phyloP scores from a whole-genome alignment of 352 stramenopile genomes.

The Phytophthora fragariae region DNA sequence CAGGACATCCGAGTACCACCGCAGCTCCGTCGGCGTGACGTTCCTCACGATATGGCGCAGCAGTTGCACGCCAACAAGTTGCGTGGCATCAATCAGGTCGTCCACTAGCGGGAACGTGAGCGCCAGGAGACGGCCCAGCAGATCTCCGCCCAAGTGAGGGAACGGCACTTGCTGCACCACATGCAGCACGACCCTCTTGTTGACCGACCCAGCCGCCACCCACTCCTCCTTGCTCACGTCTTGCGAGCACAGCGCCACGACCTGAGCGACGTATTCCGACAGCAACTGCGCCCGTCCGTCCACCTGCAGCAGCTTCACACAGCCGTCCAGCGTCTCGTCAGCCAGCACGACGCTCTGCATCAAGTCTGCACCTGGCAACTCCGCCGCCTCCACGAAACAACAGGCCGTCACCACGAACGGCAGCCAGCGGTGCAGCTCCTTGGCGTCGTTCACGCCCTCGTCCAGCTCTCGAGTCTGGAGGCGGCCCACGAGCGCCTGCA shows the following conservation, averaged over 20 bases:
- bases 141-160: constrained; percentile 68
- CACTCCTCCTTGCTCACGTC: constrained; percentile 75
- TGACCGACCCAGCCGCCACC: constrained; percentile 48
- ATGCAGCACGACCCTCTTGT: constrained; percentile 68
- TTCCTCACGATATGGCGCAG: constrained; percentile 69
- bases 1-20: constrained; percentile 83
- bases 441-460: background rate
- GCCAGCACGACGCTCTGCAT: constrained; percentile 35
- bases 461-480: constrained; percentile 1
- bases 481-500: constrained; percentile 29
- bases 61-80: constrained; percentile 66
- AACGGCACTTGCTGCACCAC: constrained; percentile 64
- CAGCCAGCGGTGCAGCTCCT: constrained; percentile 44
- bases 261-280: constrained; percentile 41
- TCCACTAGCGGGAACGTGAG: constrained; percentile 86
- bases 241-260: constrained; percentile 59
- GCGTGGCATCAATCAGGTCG: constrained; percentile 67
- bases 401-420: constrained; percentile 49
- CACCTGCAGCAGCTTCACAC: constrained; percentile 22
- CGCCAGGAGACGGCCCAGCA: constrained; percentile 77
- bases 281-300: constrained; percentile 28
- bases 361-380: constrained; percentile 34
- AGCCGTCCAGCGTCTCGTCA: constrained; percentile 33
- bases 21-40: constrained; percentile 76
- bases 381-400: constrained; percentile 40